Evolutionary conservation across 2,329 filamentous ascomycete species (phyloP).

Genomic region (Fusarium luffae): DNA sequence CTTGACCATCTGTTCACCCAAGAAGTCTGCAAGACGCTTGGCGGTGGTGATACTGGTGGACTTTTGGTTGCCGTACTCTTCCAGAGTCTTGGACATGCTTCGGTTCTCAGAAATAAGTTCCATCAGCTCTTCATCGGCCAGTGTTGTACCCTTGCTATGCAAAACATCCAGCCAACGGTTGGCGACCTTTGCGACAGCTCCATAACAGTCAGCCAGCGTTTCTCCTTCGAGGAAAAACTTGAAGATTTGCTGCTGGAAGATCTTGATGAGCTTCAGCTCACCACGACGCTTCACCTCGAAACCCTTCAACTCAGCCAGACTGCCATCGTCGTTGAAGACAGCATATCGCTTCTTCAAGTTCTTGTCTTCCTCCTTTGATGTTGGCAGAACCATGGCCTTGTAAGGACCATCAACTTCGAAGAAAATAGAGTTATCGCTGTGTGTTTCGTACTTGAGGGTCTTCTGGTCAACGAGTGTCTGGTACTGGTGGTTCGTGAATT

Average conservation of each 20-base stretch:
- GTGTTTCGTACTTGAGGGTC: slow-evolving; percentile 91
- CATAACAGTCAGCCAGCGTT: slow-evolving; percentile 89
- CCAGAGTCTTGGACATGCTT: slow-evolving; percentile 96
- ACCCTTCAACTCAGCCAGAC: slow-evolving; percentile 92
- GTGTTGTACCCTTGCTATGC: slow-evolving; percentile 84
- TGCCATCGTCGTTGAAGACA: slow-evolving; percentile 98
- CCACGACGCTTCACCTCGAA: slow-evolving; percentile 98
- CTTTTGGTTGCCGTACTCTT: slow-evolving; percentile 95
- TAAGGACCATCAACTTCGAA: slow-evolving; percentile 99
- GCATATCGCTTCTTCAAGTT: slow-evolving; percentile 99
- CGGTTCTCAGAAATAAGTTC: slow-evolving; percentile 99
- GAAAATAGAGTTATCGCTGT: slow-evolving; percentile 99
- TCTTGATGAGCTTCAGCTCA: slow-evolving; percentile 99
- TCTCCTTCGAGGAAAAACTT: slow-evolving; percentile 97
- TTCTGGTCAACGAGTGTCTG: slow-evolving; percentile 84
- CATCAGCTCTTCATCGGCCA: slow-evolving; percentile 97
- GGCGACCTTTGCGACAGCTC: slow-evolving; percentile 90
- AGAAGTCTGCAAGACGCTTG: slow-evolving; percentile 91
- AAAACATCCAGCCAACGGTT: slow-evolving; percentile 98
- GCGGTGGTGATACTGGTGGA: slow-evolving; percentile 99
- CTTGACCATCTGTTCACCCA: slow-evolving; percentile 99
- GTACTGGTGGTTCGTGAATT: slow-evolving; percentile 98
- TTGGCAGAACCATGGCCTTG: slow-evolving; percentile 95
- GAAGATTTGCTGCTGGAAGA: slow-evolving; percentile 99
- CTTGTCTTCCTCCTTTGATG: slow-evolving; percentile 98